Percentiles rank a stretch among this genome's conserved stretches.
Evolutionary conservation across 2,329 filamentous ascomycete species (phyloP).

Genomic region (Pseudomassariella vexata): DNA sequence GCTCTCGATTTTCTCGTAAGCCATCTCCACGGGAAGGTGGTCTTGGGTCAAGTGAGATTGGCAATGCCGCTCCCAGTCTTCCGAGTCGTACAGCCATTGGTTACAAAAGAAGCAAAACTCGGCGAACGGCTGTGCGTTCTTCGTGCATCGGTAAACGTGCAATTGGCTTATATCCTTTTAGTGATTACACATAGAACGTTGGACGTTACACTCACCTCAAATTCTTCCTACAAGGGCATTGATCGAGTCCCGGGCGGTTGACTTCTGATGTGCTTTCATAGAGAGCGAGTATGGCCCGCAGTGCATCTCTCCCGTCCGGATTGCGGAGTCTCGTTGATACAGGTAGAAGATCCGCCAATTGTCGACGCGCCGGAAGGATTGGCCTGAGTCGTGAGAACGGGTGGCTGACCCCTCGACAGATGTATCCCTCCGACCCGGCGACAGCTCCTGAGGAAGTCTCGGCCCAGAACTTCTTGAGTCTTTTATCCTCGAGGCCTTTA

Average conservation of each 20-base stretch:
- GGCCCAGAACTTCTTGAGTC: background rate
- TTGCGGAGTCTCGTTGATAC: background rate
- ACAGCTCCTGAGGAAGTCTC: background rate
- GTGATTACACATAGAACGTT: no score
- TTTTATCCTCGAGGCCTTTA: background rate
- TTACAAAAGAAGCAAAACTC: conserved; percentile 2
- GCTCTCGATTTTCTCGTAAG: background rate
- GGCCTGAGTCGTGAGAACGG: background rate
- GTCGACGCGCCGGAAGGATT: background rate
- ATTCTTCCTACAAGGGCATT: no score
- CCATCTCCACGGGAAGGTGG: background rate
- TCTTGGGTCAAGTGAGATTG: background rate
- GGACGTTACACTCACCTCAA: no score
- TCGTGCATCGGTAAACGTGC: no score
- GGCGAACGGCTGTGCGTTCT: background rate
- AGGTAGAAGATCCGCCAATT: background rate
- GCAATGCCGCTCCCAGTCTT: background rate
- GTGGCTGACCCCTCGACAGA: background rate
- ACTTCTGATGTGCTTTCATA: no score
- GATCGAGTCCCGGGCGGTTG: no score
- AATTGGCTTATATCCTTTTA: no score
- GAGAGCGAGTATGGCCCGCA: no score
- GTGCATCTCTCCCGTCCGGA: background rate
- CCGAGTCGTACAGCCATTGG: background rate
- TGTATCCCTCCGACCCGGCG: background rate